phyloP scores from a whole-genome alignment of 2,329 filamentous ascomycete species.

The Thermochaetoides dissita region DNA sequence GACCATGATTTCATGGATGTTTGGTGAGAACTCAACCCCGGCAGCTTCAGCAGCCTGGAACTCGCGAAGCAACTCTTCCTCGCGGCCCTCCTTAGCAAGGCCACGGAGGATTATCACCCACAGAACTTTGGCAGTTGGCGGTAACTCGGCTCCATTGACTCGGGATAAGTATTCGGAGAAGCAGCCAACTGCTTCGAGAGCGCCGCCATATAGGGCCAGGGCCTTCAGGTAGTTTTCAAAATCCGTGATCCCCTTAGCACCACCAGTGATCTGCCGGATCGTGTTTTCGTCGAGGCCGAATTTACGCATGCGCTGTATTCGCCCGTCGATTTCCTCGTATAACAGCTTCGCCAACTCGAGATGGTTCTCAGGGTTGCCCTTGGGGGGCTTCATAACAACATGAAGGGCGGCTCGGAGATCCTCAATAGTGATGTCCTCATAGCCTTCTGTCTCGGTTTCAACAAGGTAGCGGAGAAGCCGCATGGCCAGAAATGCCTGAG shows the following conservation, averaged over 20 bases:
- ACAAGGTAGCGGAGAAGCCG: slow-evolving; percentile 38
- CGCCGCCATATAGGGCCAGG: slow-evolving; percentile 39
- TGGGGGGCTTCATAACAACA: slow-evolving; percentile 27
- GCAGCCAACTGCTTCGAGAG: slow-evolving; percentile 36
- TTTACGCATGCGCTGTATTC: slow-evolving; percentile 10
- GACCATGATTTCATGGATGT: slow-evolving; percentile 42
- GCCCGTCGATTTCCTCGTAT: slow-evolving; percentile 24
- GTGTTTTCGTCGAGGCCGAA: slow-evolving; percentile 13
- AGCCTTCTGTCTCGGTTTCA: slow-evolving; percentile 33
- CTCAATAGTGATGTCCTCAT: slow-evolving; percentile 24
- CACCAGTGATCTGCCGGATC: slow-evolving; percentile 11
- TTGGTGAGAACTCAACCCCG: slow-evolving; percentile 29
- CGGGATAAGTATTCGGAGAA: slow-evolving; percentile 14
- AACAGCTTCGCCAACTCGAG: slow-evolving; percentile 32
- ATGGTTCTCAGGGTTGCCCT: slow-evolving; percentile 31
- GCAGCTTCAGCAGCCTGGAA: slow-evolving; percentile 23
- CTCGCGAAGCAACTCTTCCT: slow-evolving; percentile 30
- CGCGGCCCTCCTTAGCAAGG: slow-evolving; percentile 44
- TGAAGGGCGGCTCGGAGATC: slow-evolving; percentile 33
- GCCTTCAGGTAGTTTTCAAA: slow-evolving; percentile 33
- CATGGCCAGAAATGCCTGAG: slow-evolving; percentile 49
- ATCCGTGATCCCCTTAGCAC: slow-evolving; percentile 13
- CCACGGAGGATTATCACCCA: slow-evolving; percentile 45
- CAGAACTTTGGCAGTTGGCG: slow-evolving; percentile 20
- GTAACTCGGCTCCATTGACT: slow-evolving; percentile 18